These are phyloP conservation scores for Rusavskia elegans DNA, from an alignment of 495 filamentous ascomycete genomes.

Conservation along the genomic window DNA sequence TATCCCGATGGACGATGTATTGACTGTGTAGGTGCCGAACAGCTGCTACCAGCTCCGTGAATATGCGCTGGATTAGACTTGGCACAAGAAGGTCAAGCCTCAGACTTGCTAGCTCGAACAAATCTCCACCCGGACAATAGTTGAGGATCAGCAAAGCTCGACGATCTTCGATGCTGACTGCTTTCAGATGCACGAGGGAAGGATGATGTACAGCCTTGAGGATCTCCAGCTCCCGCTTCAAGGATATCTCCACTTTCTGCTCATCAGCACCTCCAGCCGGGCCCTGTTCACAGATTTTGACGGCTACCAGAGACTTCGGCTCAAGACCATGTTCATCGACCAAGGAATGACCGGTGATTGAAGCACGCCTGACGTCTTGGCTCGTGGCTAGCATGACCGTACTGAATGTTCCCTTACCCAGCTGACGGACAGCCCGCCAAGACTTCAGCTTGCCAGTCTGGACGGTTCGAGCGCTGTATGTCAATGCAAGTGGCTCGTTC, in stretches of 20 bases:
- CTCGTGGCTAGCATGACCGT: conserved; percentile 76
- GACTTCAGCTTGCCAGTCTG: conserved; percentile 38
- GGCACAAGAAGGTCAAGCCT: conserved; percentile 48
- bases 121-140: conserved; percentile 85
- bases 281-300: conserved; percentile 91
- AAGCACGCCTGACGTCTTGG: conserved; percentile 22
- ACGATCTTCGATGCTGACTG: conserved; percentile 65
- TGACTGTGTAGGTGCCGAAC: conserved; percentile 70
- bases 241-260: conserved; percentile 74
- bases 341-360: conserved; percentile 20
- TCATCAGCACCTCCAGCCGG: conserved; percentile 82
- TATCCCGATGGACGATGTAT: conserved; percentile 88
- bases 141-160: conserved; percentile 73
- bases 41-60: conserved; percentile 74
- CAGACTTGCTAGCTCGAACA: conserved; percentile 78
- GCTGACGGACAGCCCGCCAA: conserved; percentile 61
- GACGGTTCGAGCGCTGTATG: conserved; percentile 37
- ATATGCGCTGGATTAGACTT: conserved; percentile 63
- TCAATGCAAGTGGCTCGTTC: conserved; percentile 15
- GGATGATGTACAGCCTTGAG: conserved; percentile 77
- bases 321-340: conserved; percentile 30
- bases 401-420: conserved; percentile 92
- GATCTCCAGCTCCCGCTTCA: conserved; percentile 90
- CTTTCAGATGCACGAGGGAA: conserved; percentile 75
- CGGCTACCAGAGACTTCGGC: conserved; percentile 64